These are phyloP conservation scores for Globisporangium solare DNA, from an alignment of 352 stramenopile genomes.

Conservation along the genomic window DNA sequence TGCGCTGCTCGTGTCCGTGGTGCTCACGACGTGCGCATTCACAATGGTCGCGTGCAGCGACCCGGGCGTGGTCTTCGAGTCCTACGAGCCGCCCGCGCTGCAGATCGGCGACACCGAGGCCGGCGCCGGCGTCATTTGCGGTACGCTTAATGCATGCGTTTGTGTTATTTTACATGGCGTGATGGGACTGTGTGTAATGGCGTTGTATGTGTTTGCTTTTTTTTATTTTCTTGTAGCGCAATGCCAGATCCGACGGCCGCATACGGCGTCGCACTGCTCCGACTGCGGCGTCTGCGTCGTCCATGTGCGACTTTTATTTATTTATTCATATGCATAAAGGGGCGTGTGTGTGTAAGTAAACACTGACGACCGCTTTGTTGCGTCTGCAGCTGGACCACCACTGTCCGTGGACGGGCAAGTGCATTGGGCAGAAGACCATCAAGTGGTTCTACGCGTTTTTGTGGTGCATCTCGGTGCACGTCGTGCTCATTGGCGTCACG, in stretches of 20 bases:
- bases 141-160: constrained; percentile 22
- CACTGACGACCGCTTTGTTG: constrained; percentile 9
- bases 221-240: constrained; percentile 25
- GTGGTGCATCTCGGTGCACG: constrained; percentile 55
- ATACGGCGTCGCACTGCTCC: constrained; percentile 71
- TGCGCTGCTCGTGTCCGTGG: constrained; percentile 43
- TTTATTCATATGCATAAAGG: too few species aligned
- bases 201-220: background rate
- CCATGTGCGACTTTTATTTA: constrained; percentile 29
- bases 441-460: constrained; percentile 83
- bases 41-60: constrained; percentile 77
- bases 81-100: constrained; percentile 23
- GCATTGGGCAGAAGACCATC: constrained; percentile 79
- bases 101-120: constrained; percentile 23
- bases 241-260: constrained; percentile 67
- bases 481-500: constrained; percentile 45
- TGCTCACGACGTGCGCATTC: constrained; percentile 61
- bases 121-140: constrained; percentile 61
- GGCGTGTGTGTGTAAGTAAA: background rate
- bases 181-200: constrained; percentile 1
- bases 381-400: constrained; percentile 82
- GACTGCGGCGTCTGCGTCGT: constrained; percentile 74
- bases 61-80: constrained; percentile 61
- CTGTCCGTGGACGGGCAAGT: constrained; percentile 91
- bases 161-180: background rate